A percentile compares a stretch with the other conserved stretches of the same genome.
Evolutionary conservation across 164 flowering plant species (phyloP).

Genomic region (Macadamia integrifolia): DNA sequence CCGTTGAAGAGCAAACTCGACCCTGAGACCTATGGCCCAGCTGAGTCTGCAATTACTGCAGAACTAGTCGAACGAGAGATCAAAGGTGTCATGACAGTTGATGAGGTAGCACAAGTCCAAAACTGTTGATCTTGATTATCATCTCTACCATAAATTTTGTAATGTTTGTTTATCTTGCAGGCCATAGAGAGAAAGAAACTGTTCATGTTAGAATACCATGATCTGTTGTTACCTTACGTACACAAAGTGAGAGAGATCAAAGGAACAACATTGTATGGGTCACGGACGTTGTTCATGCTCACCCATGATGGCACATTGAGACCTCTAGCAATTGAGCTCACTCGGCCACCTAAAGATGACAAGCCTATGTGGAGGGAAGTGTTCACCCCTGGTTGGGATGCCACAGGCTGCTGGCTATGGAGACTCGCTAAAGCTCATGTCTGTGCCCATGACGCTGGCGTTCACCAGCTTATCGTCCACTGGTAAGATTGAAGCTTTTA

Average conservation of each 20-base stretch:
- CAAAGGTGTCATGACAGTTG: slow-evolving; percentile 24
- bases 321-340: slow-evolving; percentile 69
- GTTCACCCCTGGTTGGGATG: slow-evolving; percentile 16
- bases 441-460: slow-evolving; percentile 30
- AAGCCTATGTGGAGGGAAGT: slow-evolving; percentile 23
- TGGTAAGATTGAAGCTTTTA: slow-evolving; percentile 17
- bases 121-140: neutral
- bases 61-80: slow-evolving; percentile 29
- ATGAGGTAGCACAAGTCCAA: slow-evolving; percentile 25
- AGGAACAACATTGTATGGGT: slow-evolving; percentile 26
- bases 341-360: slow-evolving; percentile 35
- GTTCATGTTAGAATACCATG: slow-evolving; percentile 66
- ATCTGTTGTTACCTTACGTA: slow-evolving; percentile 48
- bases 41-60: slow-evolving; percentile 32
- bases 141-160: neutral
- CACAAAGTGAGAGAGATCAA: slow-evolving; percentile 26
- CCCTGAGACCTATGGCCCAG: slow-evolving; percentile 36
- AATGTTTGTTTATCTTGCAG: slow-evolving; percentile 25
- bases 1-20: slow-evolving; percentile 40
- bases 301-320: slow-evolving; percentile 33
- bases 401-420: slow-evolving; percentile 36
- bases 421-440: slow-evolving; percentile 42
- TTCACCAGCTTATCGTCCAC: slow-evolving; percentile 31
- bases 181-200: slow-evolving; percentile 48
- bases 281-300: slow-evolving; percentile 30